Evolutionary conservation across 805 yeast genomes (phyloP).

Genomic region (Ogataea parapolymorpha): DNA sequence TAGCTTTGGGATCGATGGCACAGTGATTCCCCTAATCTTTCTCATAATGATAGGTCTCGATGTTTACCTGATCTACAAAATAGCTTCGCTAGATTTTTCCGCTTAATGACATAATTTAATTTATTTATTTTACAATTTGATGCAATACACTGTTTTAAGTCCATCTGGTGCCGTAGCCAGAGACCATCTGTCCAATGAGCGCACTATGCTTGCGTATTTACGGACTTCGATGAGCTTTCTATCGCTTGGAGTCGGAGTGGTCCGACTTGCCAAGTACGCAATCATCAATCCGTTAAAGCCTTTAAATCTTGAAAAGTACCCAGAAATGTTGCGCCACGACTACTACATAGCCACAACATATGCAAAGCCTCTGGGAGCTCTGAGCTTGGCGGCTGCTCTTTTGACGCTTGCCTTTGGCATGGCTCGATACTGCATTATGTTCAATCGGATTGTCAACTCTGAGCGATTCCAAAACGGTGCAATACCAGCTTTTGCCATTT

Average conservation of each 20-base stretch:
- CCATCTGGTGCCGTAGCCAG: slow-evolving; percentile 47
- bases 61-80: slow-evolving; percentile 2
- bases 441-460: slow-evolving; percentile 35
- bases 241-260: slow-evolving; percentile 50
- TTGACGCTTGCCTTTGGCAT: slow-evolving; percentile 42
- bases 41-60: slow-evolving; percentile 7
- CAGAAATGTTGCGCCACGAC: slow-evolving; percentile 9
- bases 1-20: slow-evolving; percentile 19
- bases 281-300: slow-evolving; percentile 15
- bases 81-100: slow-evolving; percentile 4
- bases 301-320: slow-evolving; percentile 3
- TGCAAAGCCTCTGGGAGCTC: slow-evolving; percentile 24
- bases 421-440: slow-evolving; percentile 44
- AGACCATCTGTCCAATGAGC: slow-evolving; percentile 60
- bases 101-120: slow-evolving; percentile 1
- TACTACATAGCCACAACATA: slow-evolving; percentile 13
- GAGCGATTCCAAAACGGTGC: slow-evolving; percentile 24
- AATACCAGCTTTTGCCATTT: slow-evolving; percentile 40
- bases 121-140: neutral
- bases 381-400: slow-evolving; percentile 43
- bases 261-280: slow-evolving; percentile 47
- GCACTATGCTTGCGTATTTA: slow-evolving; percentile 59
- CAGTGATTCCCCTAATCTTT: slow-evolving; percentile 8
- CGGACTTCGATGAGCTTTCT: slow-evolving; percentile 52
- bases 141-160: neutral